phyloP scores from a whole-genome alignment of 371 early-diverging fungal species.

The Fennellomyces sp. region DNA sequence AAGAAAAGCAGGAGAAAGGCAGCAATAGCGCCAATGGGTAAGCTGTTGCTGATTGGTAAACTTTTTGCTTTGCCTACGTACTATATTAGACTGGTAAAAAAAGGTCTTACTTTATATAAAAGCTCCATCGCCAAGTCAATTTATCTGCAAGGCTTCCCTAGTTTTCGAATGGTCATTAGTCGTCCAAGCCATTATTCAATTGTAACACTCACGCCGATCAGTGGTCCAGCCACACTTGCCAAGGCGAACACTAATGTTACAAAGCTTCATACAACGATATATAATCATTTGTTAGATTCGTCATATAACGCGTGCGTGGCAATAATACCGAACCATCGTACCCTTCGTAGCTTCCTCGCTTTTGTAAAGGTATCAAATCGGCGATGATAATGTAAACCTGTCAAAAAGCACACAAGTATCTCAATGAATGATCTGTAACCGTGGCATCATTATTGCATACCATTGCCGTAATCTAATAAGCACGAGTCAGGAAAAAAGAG shows the following conservation, averaged over 20 bases:
- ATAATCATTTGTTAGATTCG: too few relatives aligned
- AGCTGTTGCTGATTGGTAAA: slow-evolving; percentile 19
- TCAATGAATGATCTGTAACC: too few relatives aligned
- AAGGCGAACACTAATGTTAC: slow-evolving; percentile 39
- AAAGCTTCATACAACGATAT: too few relatives aligned
- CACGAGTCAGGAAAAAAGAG: not conserved
- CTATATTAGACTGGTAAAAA: too few relatives aligned
- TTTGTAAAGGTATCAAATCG: slow-evolving; percentile 58
- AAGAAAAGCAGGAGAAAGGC: slow-evolving; percentile 32
- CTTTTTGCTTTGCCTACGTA: too few relatives aligned
- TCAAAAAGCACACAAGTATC: not conserved
- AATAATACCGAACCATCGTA: too few relatives aligned
- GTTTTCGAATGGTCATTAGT: not conserved
- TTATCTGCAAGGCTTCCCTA: slow-evolving; percentile 48
- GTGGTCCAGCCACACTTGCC: slow-evolving; percentile 46
- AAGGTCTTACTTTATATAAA: slow-evolving; percentile 58
- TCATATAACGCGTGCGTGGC: too few relatives aligned
- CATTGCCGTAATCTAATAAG: slow-evolving; percentile 9
- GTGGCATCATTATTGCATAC: slow-evolving; percentile 1
- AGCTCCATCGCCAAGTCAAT: slow-evolving; percentile 50
- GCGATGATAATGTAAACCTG: slow-evolving; percentile 62
- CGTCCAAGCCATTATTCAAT: too few relatives aligned
- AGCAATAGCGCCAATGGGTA: slow-evolving; percentile 50
- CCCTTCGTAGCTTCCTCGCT: slow-evolving; percentile 65
- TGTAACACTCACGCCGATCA: slow-evolving; percentile 52